Conservation (phyloP, 140 eudicot genomes). For the Flaveria floridana region DNA sequence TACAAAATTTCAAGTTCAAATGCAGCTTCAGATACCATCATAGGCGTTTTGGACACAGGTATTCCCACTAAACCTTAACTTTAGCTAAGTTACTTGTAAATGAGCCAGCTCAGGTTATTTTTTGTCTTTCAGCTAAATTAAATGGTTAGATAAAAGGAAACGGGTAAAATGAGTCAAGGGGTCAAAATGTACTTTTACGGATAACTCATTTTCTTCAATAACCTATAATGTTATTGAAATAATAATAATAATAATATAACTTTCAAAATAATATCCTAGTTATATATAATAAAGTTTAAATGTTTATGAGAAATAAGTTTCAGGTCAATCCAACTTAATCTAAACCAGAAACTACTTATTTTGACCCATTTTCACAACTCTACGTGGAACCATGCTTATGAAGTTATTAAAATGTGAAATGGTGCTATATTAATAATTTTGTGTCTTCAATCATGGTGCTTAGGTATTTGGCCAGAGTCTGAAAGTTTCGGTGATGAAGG, state of each 20-base stretch:
- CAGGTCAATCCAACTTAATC: not conserved
- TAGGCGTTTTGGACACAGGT: constrained; percentile 85
- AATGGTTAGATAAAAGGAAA: not conserved
- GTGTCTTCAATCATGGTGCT: constrained; percentile 7
- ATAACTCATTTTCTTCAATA: not conserved
- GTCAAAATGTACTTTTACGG: not conserved
- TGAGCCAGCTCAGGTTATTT: not conserved
- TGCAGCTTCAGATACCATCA: constrained; percentile 51
- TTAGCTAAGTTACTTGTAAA: not conserved
- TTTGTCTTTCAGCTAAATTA: not conserved
- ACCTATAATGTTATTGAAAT: not conserved
- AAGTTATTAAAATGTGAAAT: constrained; percentile 11
- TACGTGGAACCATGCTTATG: not conserved
- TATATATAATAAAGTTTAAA: not conserved
- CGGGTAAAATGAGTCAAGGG: not conserved
- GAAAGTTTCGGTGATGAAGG: constrained; percentile 62
- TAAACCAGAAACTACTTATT: not conserved
- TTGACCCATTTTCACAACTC: not conserved
- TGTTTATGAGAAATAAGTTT: not conserved
- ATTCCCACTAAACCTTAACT: not conserved
- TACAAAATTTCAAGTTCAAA: constrained; percentile 19
- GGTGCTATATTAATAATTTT: not conserved
- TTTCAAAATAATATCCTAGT: not conserved
- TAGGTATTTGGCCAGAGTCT: constrained; percentile 86
- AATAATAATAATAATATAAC: too few relatives aligned